A percentile compares a stretch with the other conserved stretches of the same genome.
Evolutionary conservation across 306 rosid species (phyloP).

Genomic region (Ammopiptanthus mongolicus): DNA sequence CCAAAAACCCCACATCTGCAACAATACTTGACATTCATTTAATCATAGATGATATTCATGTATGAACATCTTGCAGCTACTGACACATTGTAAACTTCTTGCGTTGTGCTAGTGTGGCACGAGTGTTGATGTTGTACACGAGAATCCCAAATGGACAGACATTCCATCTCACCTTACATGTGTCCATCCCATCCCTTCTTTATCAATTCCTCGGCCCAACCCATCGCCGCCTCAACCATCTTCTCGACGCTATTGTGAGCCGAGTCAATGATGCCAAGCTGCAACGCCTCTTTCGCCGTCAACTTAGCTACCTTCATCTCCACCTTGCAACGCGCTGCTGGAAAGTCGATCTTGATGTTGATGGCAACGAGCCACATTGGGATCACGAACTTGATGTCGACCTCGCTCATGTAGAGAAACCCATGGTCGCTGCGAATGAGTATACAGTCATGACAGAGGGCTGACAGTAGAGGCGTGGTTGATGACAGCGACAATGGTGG

Average conservation of each 20-base stretch:
- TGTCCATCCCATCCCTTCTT: slow-evolving; percentile 63
- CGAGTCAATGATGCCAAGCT: slow-evolving; percentile 54
- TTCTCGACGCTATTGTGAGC: slow-evolving; percentile 46
- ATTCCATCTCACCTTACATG: slow-evolving; percentile 68
- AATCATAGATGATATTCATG: too few relatives aligned
- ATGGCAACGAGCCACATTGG: slow-evolving; percentile 58
- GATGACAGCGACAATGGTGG: slow-evolving; percentile 69
- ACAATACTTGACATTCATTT: too few relatives aligned
- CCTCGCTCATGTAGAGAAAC: slow-evolving; percentile 83
- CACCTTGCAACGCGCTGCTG: slow-evolving; percentile 42
- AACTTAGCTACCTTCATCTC: slow-evolving; percentile 59
- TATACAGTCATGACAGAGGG: slow-evolving; percentile 67
- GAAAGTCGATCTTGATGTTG: slow-evolving; percentile 42
- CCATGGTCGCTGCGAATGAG: slow-evolving; percentile 71
- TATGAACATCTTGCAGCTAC: too few relatives aligned
- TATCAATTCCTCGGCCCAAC: slow-evolving; percentile 33
- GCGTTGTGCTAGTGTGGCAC: too few relatives aligned
- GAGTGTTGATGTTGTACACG: too few relatives aligned
- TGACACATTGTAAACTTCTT: too few relatives aligned
- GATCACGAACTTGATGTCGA: slow-evolving; percentile 49
- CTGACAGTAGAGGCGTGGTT: slow-evolving; percentile 89
- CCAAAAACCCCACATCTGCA: too few relatives aligned
- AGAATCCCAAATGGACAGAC: too few relatives aligned
- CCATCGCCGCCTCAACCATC: slow-evolving; percentile 53
- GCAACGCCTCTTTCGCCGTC: slow-evolving; percentile 51